These are phyloP conservation scores for Debaryomycetaceae sp. DNA, from an alignment of 1,139 yeast genomes.

Conservation along the genomic window DNA sequence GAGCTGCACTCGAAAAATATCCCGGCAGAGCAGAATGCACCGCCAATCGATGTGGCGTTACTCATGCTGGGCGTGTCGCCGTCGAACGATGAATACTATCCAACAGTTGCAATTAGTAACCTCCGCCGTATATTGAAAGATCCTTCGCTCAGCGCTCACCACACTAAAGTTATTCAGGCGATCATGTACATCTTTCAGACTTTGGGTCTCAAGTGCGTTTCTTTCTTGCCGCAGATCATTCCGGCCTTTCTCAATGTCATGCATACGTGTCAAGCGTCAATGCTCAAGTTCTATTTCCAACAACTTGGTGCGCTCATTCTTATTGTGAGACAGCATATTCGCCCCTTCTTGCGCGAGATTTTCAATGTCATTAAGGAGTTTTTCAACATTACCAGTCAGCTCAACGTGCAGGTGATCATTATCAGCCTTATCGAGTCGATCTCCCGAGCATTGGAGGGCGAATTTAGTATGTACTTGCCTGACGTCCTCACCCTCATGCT, in stretches of 20 bases:
- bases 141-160: slow-evolving; percentile 75
- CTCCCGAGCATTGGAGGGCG: slow-evolving; percentile 82
- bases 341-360: slow-evolving; percentile 73
- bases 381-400: slow-evolving; percentile 40
- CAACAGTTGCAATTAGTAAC: slow-evolving; percentile 86
- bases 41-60: slow-evolving; percentile 81
- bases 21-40: slow-evolving; percentile 73
- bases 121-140: slow-evolving; percentile 77
- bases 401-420: slow-evolving; percentile 67
- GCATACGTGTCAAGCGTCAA: slow-evolving; percentile 71
- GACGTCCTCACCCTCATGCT: slow-evolving; percentile 66
- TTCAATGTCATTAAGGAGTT: slow-evolving; percentile 68
- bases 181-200: slow-evolving; percentile 86
- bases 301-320: slow-evolving; percentile 71
- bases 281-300: slow-evolving; percentile 83
- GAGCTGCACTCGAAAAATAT: slow-evolving; percentile 58
- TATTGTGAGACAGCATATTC: slow-evolving; percentile 81
- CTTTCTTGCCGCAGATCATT: slow-evolving; percentile 74
- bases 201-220: slow-evolving; percentile 77
- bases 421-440: slow-evolving; percentile 75
- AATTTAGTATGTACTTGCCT: slow-evolving; percentile 76
- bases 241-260: slow-evolving; percentile 83
- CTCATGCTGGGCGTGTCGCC: slow-evolving; percentile 94
- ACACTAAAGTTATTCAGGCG: slow-evolving; percentile 84
- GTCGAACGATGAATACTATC: slow-evolving; percentile 85